These are phyloP conservation scores for Mycena amicta DNA, from an alignment of 768 basidiomycete genomes.

Conservation along the genomic window DNA sequence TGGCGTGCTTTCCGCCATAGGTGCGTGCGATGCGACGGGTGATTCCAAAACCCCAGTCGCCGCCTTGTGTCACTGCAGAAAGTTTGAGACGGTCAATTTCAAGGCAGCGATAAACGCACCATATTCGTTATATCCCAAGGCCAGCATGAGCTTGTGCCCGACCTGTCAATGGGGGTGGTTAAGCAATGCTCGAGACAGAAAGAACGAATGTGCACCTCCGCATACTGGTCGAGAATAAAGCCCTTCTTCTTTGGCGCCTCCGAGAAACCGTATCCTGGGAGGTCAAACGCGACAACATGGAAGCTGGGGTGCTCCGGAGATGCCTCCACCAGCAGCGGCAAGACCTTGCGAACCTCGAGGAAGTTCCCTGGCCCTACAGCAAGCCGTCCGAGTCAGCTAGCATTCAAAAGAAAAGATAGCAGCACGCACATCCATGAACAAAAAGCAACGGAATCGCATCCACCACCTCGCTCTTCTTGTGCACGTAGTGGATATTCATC, in stretches of 20 bases:
- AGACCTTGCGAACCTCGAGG: constrained; percentile 57
- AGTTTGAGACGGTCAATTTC: background rate
- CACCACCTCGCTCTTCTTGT: too few species aligned
- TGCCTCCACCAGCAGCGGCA: constrained; percentile 51
- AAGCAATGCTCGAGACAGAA: background rate
- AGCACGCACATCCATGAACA: constrained; percentile 58
- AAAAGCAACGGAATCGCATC: constrained; percentile 36
- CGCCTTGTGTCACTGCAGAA: constrained; percentile 48
- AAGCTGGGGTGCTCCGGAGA: constrained; percentile 52
- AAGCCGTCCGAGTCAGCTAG: background rate
- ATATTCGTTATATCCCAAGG: too few species aligned
- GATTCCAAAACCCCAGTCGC: constrained; percentile 46
- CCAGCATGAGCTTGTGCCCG: constrained; percentile 50
- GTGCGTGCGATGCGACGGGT: constrained; percentile 29
- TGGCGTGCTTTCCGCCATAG: constrained; percentile 42
- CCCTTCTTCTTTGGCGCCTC: constrained; percentile 53
- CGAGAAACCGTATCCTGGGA: constrained; percentile 68
- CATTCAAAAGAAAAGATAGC: constrained; percentile 5
- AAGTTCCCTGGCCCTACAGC: constrained; percentile 71
- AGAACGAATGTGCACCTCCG: too few species aligned
- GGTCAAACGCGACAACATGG: constrained; percentile 61
- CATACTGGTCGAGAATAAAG: constrained; percentile 49
- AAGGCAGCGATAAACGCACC: constrained; percentile 12
- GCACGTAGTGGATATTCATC: constrained; percentile 46
- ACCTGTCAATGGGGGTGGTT: constrained; percentile 41